Base-by-base conservation (phyloP, 1,284 basidiomycete species). In the Malassezia arunalokei region DNA sequence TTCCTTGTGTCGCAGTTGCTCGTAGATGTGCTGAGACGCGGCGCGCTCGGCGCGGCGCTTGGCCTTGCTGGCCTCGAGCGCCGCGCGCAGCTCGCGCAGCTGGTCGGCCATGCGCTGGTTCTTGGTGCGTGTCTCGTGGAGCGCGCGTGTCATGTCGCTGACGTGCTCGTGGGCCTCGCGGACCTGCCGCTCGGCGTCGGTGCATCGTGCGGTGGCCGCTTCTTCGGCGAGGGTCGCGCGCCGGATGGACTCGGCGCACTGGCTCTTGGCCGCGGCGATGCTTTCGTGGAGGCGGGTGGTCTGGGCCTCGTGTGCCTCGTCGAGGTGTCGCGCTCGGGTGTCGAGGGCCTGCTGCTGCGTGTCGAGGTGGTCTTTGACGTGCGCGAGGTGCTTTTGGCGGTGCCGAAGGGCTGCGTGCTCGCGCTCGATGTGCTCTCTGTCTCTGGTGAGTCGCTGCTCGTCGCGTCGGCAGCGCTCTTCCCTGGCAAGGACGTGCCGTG, bases 31-130 rank as follows among this genome's bases (percentile, higher is more conserved):
- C 9, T 40, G 11, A 12, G 20, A 24, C 20, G 12, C 20, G 9
- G 9, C 48, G 17, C 43, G 43, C 15, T 38, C 20, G 4, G 43
- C 12, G 20, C 43, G 43, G 12, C 40, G 47, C 42, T 54, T 49
- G 24, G 32, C 38, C 28, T 42, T 24, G 30, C 38, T 30, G 24
- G 41, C 32, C 8, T 32, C n/a, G 8, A 46, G 30, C 8, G 47
- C 53, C 3, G 20, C 24, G 20, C 50, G 53, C 43, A 55, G 27
- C n/a, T 37, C 43, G 40, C 53, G 53, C 53, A 55, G 40, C 17
- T 55, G 53, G 29, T 50, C 53, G 2, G 53, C 53, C 29, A 55
- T 33, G 28, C 27, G 31, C 47, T 55, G 53, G 17, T 49, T 47
- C n/a, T 35, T 32, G 3, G 2, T 7, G n/a, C 48, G 53, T 7